A percentile compares a stretch with the other conserved stretches of the same genome.
Evolutionary conservation across 2,329 filamentous ascomycete species (phyloP).

Genomic region (Emergomyces orientalis): DNA sequence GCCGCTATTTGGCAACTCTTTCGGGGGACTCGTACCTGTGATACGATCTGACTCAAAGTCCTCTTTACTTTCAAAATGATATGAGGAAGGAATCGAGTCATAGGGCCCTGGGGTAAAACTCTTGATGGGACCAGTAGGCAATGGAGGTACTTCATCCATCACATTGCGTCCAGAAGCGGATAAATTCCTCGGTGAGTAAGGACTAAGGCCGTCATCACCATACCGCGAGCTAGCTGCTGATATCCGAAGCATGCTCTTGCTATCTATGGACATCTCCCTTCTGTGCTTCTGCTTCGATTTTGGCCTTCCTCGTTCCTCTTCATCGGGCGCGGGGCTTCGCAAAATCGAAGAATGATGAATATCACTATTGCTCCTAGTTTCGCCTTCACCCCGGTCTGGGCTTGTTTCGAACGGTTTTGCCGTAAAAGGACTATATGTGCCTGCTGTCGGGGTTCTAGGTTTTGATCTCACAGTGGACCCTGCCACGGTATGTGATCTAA

Average conservation of each 20-base stretch:
- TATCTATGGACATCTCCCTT: slow-evolving; percentile 16
- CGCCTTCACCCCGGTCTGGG: neutral
- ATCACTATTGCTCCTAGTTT: neutral
- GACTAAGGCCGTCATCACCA: slow-evolving; percentile 7
- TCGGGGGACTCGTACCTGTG: slow-evolving; percentile 12
- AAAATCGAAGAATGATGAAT: neutral
- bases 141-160: slow-evolving; percentile 15
- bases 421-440: neutral
- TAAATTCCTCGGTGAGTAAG: slow-evolving; percentile 9
- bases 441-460: neutral
- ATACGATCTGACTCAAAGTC: slow-evolving; percentile 32
- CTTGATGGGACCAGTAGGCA: slow-evolving; percentile 13
- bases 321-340: neutral
- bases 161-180: slow-evolving; percentile 7
- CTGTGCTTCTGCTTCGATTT: slow-evolving; percentile 11
- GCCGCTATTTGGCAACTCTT: neutral
- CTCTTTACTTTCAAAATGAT: slow-evolving; percentile 11
- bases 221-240: slow-evolving; percentile 14
- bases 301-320: neutral
- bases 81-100: slow-evolving; percentile 8
- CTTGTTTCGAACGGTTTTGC: neutral
- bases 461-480: slow-evolving; percentile 10
- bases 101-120: slow-evolving; percentile 12
- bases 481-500: slow-evolving; percentile 30
- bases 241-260: slow-evolving; percentile 14